phyloP scores from a whole-genome alignment of 2,329 filamentous ascomycete genomes.

The Amauroascus niger region DNA sequence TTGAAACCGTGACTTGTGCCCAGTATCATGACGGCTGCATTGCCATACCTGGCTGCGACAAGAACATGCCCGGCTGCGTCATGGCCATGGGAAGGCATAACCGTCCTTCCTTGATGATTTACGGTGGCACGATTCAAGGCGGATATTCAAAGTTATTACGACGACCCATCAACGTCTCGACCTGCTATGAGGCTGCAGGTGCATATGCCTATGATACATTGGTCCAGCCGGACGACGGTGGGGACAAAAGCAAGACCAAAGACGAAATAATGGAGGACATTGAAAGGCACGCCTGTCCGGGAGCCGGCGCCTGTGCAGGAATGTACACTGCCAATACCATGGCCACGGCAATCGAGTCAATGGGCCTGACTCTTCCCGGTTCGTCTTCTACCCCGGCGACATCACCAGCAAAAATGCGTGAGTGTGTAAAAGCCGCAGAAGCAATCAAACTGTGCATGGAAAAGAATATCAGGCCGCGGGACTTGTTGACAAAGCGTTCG shows the following conservation, averaged over 20 bases:
- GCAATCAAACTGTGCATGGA: slow-evolving; percentile 73
- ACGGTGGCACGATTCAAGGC: slow-evolving; percentile 81
- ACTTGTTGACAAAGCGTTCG: slow-evolving; percentile 66
- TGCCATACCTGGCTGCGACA: slow-evolving; percentile 87
- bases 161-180: slow-evolving; percentile 75
- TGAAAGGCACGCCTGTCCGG: slow-evolving; percentile 66
- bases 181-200: slow-evolving; percentile 78
- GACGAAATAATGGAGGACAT: slow-evolving; percentile 78
- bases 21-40: slow-evolving; percentile 92
- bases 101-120: slow-evolving; percentile 88
- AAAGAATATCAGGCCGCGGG: slow-evolving; percentile 67
- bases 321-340: slow-evolving; percentile 97
- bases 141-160: slow-evolving; percentile 70
- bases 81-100: slow-evolving; percentile 91
- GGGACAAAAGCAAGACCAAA: slow-evolving; percentile 55
- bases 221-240: slow-evolving; percentile 56
- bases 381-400: slow-evolving; percentile 74
- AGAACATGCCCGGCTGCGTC: slow-evolving; percentile 91
- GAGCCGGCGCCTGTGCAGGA: slow-evolving; percentile 71
- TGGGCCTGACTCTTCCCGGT: slow-evolving; percentile 72
- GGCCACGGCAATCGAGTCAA: slow-evolving; percentile 81
- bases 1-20: slow-evolving; percentile 85
- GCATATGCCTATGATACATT: slow-evolving; percentile 70
- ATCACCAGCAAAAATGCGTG: slow-evolving; percentile 73
- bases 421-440: slow-evolving; percentile 71